Evolutionary conservation across 108 stramenopile genomes (phyloP), one percentile per base, ranked within the genome.

Genomic region (Cyclotella atomus): DNA sequence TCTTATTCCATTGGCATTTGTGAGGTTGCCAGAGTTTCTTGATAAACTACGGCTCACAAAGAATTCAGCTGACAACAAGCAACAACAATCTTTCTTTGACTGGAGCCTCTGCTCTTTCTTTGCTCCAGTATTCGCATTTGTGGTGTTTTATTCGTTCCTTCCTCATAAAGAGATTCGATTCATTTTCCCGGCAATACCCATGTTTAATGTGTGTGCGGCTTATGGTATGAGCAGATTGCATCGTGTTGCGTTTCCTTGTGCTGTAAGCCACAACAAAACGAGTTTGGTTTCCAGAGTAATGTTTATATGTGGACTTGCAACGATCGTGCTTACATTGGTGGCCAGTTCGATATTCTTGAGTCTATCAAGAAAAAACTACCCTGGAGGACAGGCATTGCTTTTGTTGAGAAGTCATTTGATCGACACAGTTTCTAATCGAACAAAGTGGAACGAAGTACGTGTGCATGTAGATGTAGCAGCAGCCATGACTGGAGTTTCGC

Each of bases 151-250:
- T 70, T 95, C 94, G 0, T 68, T 82, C 30, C 82, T 97, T 53
- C 97, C 95, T 19, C 98, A 98, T 84, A 98, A 98, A 86, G 98
- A 98, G 72, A 87, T 95, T 57, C 83, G 98, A 24, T 98, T 98
- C 75, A 81, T 97, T 14, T 95, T 98, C 69, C 96, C 96, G 17
- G 92, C 87, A 2, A 23, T 97, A 3, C 97, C 97, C 24, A 85
- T 96, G 21, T 82, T 97, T 52, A 95, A 91, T 76, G 62, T 92
- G 20, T 86, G 78, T 44, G 93, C 95, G 15, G 98, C 93, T 24
- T 73, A 87, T 32, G 92, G 89, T 0, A 66, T 93, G 76, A 83
- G 76, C 34, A 74, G 85, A 8, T 41, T 97, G 27, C 65, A 77
- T 53, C 21, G 50, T 21, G 29, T 81, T 9, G 89, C 87, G 12